Base-by-base conservation (phyloP, 1,139 yeast genomes). In the Taphrina flavorubra region DNA sequence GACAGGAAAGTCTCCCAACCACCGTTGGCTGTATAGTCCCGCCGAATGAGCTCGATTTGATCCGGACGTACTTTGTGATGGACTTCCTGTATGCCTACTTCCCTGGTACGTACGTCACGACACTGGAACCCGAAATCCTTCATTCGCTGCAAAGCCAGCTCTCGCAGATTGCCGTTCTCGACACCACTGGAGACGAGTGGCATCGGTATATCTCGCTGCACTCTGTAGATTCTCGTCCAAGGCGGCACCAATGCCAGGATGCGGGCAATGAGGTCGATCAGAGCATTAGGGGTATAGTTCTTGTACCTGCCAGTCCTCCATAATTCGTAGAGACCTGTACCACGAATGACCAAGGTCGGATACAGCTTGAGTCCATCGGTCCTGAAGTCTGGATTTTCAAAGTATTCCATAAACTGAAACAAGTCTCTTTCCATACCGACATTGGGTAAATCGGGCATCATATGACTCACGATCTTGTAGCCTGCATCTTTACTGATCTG, bases 391-490 rank as follows among this genome's bases (percentile, higher is more conserved):
- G 99, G 99, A 77, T 91, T 94, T 75, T 94, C 99, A 78, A 94
- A 95, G 80, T 94, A 94, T 78, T 94, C 99, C 75, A 88, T 86
- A 77, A 94, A 94, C 79, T 94, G 99, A 75, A 92, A 97, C 73
- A 94, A 81, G 78, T 94, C 99, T 78, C 99, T 85, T 80, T 94
- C 99, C 97, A 92, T 90, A 16, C 99, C 99, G 68, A 94, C 97
- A 76, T 94, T 94, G 20, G 99, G 99, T 75, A 94, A 82, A 82
- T 94, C 99, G 20, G 99, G 99, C 99, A 94, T 94, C 99, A 94
- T 94, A 80, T 94, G 99, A 73, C 96, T 88, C 40, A 94, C 99
- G 68, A 94, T 96, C 79, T 94, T 94, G 80, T 92, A 94, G 6
- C 99, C 99, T 0, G 99, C 96, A 79, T 94, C 99, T 78, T 94